phyloP scores from a whole-genome alignment of 75 land plant genomes.

The Selaginella tamariscina region DNA sequence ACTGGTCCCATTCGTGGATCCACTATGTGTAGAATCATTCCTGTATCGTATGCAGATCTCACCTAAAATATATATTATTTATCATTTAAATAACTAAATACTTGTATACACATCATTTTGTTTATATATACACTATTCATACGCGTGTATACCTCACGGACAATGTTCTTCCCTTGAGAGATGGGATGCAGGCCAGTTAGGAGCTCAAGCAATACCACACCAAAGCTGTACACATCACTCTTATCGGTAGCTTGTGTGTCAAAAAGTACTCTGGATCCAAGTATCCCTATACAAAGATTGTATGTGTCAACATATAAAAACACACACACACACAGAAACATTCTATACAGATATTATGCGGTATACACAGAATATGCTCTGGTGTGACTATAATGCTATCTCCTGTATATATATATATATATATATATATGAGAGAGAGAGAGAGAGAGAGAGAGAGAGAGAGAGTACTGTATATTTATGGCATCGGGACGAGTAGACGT shows the following conservation, averaged over 20 bases:
- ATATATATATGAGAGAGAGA: no score
- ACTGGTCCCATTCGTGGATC: constrained; percentile 16
- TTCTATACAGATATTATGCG: no score
- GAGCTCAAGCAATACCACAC: constrained; percentile 79
- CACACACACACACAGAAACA: no score
- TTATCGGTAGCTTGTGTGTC: constrained; percentile 84
- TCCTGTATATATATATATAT: no score
- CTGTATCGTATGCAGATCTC: neutral
- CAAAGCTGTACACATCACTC: constrained; percentile 97
- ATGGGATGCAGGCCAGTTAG: constrained; percentile 86
- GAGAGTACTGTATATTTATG: no score
- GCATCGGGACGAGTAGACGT: no score
- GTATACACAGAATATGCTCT: no score
- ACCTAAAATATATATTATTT: neutral
- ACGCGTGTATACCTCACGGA: constrained; percentile 52
- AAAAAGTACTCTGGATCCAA: constrained; percentile 87
- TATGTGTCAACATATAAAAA: no score
- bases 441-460: no score
- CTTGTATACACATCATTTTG: constrained; percentile 5
- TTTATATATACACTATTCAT: no score
- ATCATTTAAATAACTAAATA: constrained; percentile 29
- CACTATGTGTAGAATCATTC: neutral
- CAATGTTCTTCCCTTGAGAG: constrained; percentile 71
- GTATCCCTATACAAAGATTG: constrained; percentile 49
- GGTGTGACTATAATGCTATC: no score